Percentiles rank a stretch among this genome's conserved stretches.
phyloP scores from a whole-genome alignment of 2,329 filamentous ascomycete species.

The Onygenales sp. region DNA sequence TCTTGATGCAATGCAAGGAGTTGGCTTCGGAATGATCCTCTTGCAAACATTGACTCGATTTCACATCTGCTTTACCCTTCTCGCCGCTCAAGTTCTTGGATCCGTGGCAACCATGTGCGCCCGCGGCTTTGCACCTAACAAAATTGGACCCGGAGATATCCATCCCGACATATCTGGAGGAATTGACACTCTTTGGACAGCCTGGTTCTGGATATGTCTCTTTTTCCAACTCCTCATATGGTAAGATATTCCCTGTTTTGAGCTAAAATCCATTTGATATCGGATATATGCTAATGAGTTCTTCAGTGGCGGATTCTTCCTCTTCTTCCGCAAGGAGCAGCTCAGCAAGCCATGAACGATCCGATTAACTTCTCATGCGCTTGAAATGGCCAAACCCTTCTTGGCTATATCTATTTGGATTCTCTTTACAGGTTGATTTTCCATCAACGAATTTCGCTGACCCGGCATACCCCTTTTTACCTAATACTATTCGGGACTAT shows the following conservation, averaged over 20 bases:
- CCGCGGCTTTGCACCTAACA: conserved; percentile 51
- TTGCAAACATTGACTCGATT: conserved; percentile 55
- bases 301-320: conserved; percentile 28
- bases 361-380: background rate
- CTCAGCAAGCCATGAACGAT: conserved; percentile 31
- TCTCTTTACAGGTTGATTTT: background rate
- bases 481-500: no score
- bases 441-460: background rate
- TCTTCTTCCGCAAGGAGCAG: conserved; percentile 38
- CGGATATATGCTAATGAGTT: conserved; percentile 1
- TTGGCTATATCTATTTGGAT: background rate
- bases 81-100: conserved; percentile 51
- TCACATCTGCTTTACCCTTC: conserved; percentile 40
- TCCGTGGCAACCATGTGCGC: conserved; percentile 54
- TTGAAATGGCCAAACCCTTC: background rate
- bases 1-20: conserved; percentile 54
- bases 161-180: conserved; percentile 47
- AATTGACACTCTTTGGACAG: conserved; percentile 32
- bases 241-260: conserved; percentile 40
- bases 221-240: conserved; percentile 49
- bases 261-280: background rate
- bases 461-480: background rate
- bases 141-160: conserved; percentile 50
- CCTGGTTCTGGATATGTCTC: conserved; percentile 54
- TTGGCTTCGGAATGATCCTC: conserved; percentile 60